phyloP scores from a whole-genome alignment of 805 yeast genomes.

The Candida dajiaensis region DNA sequence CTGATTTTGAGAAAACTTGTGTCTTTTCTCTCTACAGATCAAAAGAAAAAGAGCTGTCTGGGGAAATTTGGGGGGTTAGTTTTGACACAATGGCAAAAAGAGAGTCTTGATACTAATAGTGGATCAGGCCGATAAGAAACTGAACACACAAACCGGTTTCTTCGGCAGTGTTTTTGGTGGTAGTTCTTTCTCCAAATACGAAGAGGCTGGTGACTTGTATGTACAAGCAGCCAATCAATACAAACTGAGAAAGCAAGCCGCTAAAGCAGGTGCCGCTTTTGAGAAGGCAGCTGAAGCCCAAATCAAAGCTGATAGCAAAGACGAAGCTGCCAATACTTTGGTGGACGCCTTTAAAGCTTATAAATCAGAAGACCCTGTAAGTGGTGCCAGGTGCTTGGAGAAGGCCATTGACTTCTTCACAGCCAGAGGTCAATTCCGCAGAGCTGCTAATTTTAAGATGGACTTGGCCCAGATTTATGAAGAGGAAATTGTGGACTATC shows the following conservation, averaged over 20 bases:
- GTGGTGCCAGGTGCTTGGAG: slow-evolving; percentile 70
- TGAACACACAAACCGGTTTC: slow-evolving; percentile 65
- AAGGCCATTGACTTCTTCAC: slow-evolving; percentile 82
- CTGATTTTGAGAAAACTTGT: neutral
- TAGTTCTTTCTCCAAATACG: slow-evolving; percentile 56
- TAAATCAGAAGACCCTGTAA: slow-evolving; percentile 64
- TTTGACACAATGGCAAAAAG: neutral
- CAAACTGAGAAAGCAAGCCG: slow-evolving; percentile 66
- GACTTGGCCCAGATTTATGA: slow-evolving; percentile 89
- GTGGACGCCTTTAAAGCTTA: slow-evolving; percentile 89
- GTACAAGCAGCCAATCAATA: slow-evolving; percentile 91
- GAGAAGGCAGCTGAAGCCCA: slow-evolving; percentile 83
- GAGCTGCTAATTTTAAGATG: slow-evolving; percentile 91
- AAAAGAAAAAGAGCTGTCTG: neutral
- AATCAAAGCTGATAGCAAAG: slow-evolving; percentile 65
- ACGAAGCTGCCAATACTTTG: slow-evolving; percentile 86
- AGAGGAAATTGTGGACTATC: slow-evolving; percentile 57
- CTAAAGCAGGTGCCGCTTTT: slow-evolving; percentile 76
- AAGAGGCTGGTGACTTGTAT: slow-evolving; percentile 89
- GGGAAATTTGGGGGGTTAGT: no score
- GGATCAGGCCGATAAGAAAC: slow-evolving; percentile 62
- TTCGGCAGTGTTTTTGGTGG: slow-evolving; percentile 59
- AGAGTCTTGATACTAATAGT: neutral
- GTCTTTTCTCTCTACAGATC: neutral
- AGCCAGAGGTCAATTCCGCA: slow-evolving; percentile 86